phyloP scores from a whole-genome alignment of 768 basidiomycete species.

The Sistotremastrum niveocremeum region DNA sequence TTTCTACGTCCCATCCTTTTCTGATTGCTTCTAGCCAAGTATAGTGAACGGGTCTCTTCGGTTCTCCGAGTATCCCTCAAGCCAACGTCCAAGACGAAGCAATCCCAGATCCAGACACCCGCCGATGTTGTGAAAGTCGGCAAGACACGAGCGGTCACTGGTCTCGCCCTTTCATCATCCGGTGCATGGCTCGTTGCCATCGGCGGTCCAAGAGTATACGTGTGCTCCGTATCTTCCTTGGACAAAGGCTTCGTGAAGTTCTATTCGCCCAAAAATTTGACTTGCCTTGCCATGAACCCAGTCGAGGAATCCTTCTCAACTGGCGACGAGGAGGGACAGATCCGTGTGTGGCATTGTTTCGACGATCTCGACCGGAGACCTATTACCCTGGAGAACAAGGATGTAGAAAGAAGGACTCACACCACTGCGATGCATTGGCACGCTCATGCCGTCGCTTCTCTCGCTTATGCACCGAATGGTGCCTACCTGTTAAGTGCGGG shows the following conservation, averaged over 20 bases:
- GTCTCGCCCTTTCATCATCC: constrained; percentile 59
- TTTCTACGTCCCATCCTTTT: constrained; percentile 11
- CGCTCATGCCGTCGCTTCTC: constrained; percentile 78
- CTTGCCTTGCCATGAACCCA: constrained; percentile 81
- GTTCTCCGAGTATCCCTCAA: constrained; percentile 55
- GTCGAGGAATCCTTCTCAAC: constrained; percentile 90
- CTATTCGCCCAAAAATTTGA: constrained; percentile 65
- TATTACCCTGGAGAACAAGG: constrained; percentile 26
- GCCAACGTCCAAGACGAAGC: constrained; percentile 27
- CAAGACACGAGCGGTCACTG: constrained; percentile 48
- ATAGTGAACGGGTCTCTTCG: constrained; percentile 11
- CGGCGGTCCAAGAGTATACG: constrained; percentile 66
- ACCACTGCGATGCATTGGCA: constrained; percentile 93
- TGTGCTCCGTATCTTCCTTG: constrained; percentile 43
- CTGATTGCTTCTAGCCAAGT: not conserved
- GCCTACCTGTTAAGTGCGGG: constrained; percentile 89
- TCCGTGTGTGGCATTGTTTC: constrained; percentile 89
- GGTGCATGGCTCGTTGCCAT: constrained; percentile 69
- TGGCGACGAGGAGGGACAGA: constrained; percentile 73
- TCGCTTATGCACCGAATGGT: constrained; percentile 82
- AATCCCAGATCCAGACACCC: constrained; percentile 28
- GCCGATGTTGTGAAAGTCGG: constrained; percentile 45
- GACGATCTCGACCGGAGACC: constrained; percentile 29
- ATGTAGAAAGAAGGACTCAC: constrained; percentile 66
- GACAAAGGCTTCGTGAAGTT: constrained; percentile 69